A percentile compares a stretch with the other conserved stretches of the same genome.
Conservation (phyloP, 192 early-diverging fungal species). For the Gaertneriomyces semiglobifer region DNA sequence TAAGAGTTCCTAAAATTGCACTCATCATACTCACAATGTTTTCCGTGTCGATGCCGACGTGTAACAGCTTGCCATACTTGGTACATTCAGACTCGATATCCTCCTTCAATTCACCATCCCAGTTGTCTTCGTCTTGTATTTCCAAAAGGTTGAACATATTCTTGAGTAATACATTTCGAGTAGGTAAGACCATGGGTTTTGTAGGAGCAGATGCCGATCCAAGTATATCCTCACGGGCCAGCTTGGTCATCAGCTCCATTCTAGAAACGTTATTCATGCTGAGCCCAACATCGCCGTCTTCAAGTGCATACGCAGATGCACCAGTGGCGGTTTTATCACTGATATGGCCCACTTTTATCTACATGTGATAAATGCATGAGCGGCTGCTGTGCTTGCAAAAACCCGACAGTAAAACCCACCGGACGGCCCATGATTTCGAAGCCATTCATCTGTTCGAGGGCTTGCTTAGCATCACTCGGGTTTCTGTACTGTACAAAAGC, state of each 20-base stretch:
- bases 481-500: constrained; percentile 78
- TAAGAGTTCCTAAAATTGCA: background rate
- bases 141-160: constrained; percentile 85
- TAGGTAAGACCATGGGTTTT: constrained; percentile 48
- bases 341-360: constrained; percentile 75
- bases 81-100: constrained; percentile 81
- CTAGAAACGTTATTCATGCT: constrained; percentile 67
- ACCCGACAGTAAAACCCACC: constrained; percentile 25
- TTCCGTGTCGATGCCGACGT: constrained; percentile 69
- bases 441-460: constrained; percentile 80
- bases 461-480: constrained; percentile 69
- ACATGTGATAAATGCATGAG: constrained; percentile 11
- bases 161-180: constrained; percentile 69
- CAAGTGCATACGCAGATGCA: constrained; percentile 24
- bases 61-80: constrained; percentile 72
- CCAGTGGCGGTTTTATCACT: constrained; percentile 53
- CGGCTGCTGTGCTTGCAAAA: background rate
- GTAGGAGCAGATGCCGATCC: constrained; percentile 3
- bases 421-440: constrained; percentile 68
- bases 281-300: constrained; percentile 53
- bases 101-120: constrained; percentile 79
- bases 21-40: constrained; percentile 3
- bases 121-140: constrained; percentile 60
- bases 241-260: constrained; percentile 77
- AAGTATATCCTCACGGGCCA: constrained; percentile 46